Evolutionary conservation across 129 eudicot genomes (phyloP), one percentile per base, ranked within the genome.

Genomic region (Apium graveolens): DNA sequence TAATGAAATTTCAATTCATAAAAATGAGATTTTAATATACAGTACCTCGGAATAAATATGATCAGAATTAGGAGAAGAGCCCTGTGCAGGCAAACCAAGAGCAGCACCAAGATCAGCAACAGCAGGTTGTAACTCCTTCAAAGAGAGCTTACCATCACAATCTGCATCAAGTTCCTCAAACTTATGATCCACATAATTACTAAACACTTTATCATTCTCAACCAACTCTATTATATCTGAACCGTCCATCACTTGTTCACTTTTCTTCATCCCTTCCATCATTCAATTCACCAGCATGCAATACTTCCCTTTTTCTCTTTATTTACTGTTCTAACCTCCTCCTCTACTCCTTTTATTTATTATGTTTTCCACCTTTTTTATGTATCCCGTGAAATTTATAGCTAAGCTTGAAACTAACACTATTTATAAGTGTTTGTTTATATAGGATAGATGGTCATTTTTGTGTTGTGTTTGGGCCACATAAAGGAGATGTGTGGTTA

Each of bases 221-320:
- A 95, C 98, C 78, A 95, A 87, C 98, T 91, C 87, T 89, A 87
- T 95, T 88, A 95, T 88, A 83, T 95, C 94, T 20, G 97, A 90
- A 86, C 98, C 98, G 92, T 95, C 98, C 88, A 95, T 78, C 81
- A 90, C 96, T 18, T 35, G 41, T 69, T 35, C 88, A 69, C 73
- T 69, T 55, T 80, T 75, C 62, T 53, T 68, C 38, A 7, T 21
- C 37, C 81, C 81, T 21, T 66, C 75, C 73, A 14, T 32, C 51
- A 60, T 46, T 78, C 7, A 44, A 31, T 66, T 14, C 60, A 42
- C 39, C 45, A 21, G 7, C 53, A 3, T 44, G 48, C 48, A 43
- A 12, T 1, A 44, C 48, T 5, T 17, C 16, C 1, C 11, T 44
- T 45, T 45, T 27, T 60, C 73, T 73, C 44, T 63, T 10, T 63